Base-by-base conservation (phyloP, 257 asterid species). In the Lycium barbarum region DNA sequence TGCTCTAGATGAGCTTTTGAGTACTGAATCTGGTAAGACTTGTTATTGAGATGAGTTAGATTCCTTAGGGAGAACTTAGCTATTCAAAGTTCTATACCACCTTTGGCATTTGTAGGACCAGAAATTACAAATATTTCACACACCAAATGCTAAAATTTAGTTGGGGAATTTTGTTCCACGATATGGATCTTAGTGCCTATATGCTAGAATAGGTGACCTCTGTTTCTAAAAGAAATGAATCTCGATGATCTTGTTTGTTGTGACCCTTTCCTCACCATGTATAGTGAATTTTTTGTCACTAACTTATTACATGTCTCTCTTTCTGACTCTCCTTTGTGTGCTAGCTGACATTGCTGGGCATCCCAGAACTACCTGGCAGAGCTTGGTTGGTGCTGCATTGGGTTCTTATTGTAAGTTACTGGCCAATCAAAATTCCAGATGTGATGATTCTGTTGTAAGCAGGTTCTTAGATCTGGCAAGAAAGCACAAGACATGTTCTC, bases 301-400 rank as follows among this genome's bases (percentile, higher is more conserved):
- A 82, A 76, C 73, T 80, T 65, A 36, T 83, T 83, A 82, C 54
- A 65, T 66, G 61, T 54, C 61, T 89, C 55, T 83, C 62, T 74
- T 74, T 22, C 65, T 78, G 63, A 78, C 82, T 53, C 26, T 53
- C 26, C 82, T 33, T 78, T 78, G 22, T 53, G 63, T 53, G 47
- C 82, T 91, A 82, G 53, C 35, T 79, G 83, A 54, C 70, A 86
- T 84, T 88, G 87, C 90, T 88, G 98, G 91, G 61, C 83, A 86
- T 43, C 83, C 84, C 5, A 84, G 83, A 45, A 83, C 76, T 88
- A 85, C 90, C 86, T 92, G 94, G 91, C 91, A 90, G 85, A 87
- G 94, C 91, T 89, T 97, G 87, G 90, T 97, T 81, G 98, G 97
- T 86, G 94, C 95, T 47, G 88, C 97, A 62, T 84, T 95, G 90